These are phyloP conservation scores for Cymbopogon citratus DNA, from an alignment of 176 grass and related monocot species.

Conservation along the genomic window DNA sequence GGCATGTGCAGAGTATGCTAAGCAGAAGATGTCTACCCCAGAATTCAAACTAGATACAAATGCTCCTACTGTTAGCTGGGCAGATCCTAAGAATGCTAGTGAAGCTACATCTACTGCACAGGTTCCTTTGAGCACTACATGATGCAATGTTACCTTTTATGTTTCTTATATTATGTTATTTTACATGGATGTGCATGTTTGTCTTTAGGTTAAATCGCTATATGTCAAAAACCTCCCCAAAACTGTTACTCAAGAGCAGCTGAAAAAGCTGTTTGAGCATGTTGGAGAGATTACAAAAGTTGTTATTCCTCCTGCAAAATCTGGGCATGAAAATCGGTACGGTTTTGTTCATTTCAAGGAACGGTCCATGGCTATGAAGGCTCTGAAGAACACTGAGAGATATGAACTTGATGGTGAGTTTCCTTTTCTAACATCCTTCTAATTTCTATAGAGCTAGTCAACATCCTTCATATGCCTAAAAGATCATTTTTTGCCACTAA, in stretches of 20 bases:
- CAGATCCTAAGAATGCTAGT: conserved; percentile 56
- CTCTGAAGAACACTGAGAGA: conserved; percentile 63
- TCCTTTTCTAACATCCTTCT: background rate
- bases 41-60: conserved; percentile 84
- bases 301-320: conserved; percentile 72
- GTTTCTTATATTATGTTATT: conserved; percentile 8
- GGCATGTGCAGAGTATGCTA: conserved; percentile 84
- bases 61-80: conserved; percentile 79
- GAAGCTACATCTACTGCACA: conserved; percentile 60
- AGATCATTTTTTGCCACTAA: conserved; percentile 10
- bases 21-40: conserved; percentile 70
- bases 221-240: conserved; percentile 97
- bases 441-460: conserved; percentile 1
- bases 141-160: background rate
- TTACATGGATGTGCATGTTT: conserved; percentile 12
- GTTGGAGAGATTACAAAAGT: conserved; percentile 83
- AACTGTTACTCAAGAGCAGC: conserved; percentile 61
- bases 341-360: conserved; percentile 97
- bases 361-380: conserved; percentile 63
- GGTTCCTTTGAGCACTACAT: conserved; percentile 39
- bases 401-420: conserved; percentile 77
- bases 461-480: background rate
- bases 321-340: conserved; percentile 79
- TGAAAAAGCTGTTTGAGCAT: conserved; percentile 69
- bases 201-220: conserved; percentile 64